phyloP scores from a whole-genome alignment of 495 filamentous ascomycete species.

The Annulohypoxylon nitens region DNA sequence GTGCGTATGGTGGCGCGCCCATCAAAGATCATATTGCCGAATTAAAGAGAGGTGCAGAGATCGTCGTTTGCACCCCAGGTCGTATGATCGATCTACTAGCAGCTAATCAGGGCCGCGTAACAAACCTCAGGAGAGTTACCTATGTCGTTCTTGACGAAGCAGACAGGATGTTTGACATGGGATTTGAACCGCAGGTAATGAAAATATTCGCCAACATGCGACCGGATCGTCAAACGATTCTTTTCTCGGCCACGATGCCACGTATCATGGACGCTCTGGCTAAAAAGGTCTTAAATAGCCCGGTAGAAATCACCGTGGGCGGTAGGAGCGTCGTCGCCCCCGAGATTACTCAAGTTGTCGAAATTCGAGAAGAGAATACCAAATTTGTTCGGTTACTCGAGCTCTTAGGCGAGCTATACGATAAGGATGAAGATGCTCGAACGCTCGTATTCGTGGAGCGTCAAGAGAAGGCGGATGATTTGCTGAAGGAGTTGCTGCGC shows the following conservation, averaged over 20 bases:
- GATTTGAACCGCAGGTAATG: constrained; percentile 98
- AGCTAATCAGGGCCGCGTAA: constrained; percentile 91
- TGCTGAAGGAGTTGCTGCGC: constrained; percentile 84
- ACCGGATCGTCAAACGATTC: constrained; percentile 90
- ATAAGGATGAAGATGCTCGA: constrained; percentile 87
- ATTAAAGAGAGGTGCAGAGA: constrained; percentile 93
- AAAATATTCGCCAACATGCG: constrained; percentile 93
- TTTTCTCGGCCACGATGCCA: constrained; percentile 98
- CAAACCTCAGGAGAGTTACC: constrained; percentile 87
- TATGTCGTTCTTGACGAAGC: constrained; percentile 97
- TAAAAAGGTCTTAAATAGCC: constrained; percentile 85
- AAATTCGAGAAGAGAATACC: constrained; percentile 83
- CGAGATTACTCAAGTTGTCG: constrained; percentile 94
- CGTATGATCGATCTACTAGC: constrained; percentile 95
- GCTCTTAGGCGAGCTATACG: constrained; percentile 87
- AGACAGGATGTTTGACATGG: constrained; percentile 99
- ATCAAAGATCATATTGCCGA: constrained; percentile 99
- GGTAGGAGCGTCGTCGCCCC: constrained; percentile 91
- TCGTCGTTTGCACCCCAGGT: constrained; percentile 96
- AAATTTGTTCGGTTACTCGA: constrained; percentile 90
- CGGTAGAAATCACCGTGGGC: constrained; percentile 92
- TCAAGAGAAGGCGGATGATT: constrained; percentile 90
- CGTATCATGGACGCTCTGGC: constrained; percentile 90
- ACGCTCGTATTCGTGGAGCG: constrained; percentile 94
- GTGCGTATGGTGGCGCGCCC: constrained; percentile 93